phyloP scores from a whole-genome alignment of 805 yeast species.

The Starmera dryadoides region DNA sequence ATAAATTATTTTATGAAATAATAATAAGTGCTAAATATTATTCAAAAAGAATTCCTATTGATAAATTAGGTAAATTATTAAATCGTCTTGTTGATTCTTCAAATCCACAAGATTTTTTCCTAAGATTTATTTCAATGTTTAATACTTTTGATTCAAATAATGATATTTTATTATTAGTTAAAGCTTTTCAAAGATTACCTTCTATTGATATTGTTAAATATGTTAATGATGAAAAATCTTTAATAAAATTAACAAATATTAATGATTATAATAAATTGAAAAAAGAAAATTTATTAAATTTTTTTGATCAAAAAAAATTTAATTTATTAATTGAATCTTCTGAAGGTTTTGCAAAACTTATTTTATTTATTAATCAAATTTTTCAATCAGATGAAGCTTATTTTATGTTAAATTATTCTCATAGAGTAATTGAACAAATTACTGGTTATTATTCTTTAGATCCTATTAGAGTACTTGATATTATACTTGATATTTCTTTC shows the following conservation, averaged over 20 bases:
- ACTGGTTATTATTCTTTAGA: constrained; percentile 77
- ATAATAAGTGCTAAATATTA: constrained; percentile 11
- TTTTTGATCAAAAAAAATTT: constrained; percentile 39
- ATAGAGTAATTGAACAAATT: constrained; percentile 42
- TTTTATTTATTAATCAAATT: constrained; percentile 39
- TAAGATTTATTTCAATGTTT: constrained; percentile 23
- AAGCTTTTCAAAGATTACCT: constrained; percentile 19
- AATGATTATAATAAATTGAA: constrained; percentile 2
- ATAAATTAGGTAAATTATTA: constrained; percentile 6
- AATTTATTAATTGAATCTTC: constrained; percentile 67
- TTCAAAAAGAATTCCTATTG: constrained; percentile 8
- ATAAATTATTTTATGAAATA: constrained; percentile 15
- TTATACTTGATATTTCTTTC: constrained; percentile 48
- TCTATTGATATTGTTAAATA: constrained; percentile 9
- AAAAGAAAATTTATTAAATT: background rate
- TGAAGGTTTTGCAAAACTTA: constrained; percentile 68
- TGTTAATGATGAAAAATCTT: constrained; percentile 24
- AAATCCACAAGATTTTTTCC: constrained; percentile 8
- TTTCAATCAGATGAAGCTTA: constrained; percentile 32
- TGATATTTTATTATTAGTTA: constrained; percentile 16
- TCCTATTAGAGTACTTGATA: constrained; percentile 59
- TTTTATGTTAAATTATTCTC: constrained; percentile 35
- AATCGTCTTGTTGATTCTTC: constrained; percentile 10
- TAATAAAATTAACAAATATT: constrained; percentile 23
- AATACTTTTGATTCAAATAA: constrained; percentile 20